Percentiles rank a stretch among this genome's conserved stretches.
phyloP scores from a whole-genome alignment of 768 basidiomycete species.

The Leccinum longicurvipes region DNA sequence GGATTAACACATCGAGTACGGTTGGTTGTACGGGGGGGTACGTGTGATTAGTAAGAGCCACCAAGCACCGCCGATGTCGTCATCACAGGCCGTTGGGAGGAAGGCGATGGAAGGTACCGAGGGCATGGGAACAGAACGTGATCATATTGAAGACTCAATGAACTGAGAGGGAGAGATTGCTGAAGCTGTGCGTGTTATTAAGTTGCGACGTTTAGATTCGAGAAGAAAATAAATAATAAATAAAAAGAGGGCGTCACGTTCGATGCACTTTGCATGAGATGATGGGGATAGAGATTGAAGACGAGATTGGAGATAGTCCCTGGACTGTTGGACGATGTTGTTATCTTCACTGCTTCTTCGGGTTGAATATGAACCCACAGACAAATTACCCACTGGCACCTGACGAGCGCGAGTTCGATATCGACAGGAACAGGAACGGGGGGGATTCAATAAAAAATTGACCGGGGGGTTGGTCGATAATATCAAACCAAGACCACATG shows the following conservation, averaged over 20 bases:
- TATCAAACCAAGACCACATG: not conserved
- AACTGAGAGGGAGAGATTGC: no score
- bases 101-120: not conserved
- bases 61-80: not conserved
- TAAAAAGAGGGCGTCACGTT: not conserved
- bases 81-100: not conserved
- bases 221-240: not conserved
- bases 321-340: not conserved
- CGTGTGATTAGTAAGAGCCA: not conserved
- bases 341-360: not conserved
- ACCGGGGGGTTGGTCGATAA: not conserved
- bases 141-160: not conserved
- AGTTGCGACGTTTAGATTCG: not conserved
- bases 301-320: not conserved
- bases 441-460: not conserved
- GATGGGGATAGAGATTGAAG: not conserved
- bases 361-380: not conserved
- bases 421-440: not conserved
- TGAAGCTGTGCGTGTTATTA: not conserved
- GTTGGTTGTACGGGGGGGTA: not conserved
- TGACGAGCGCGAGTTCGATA: not conserved
- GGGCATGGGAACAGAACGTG: not conserved
- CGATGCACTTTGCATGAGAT: not conserved
- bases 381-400: not conserved
- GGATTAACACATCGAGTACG: not conserved